Evolutionary conservation across 306 rosid genomes (phyloP), one percentile per base, ranked within the genome.

Genomic region (Carpinus viminea): DNA sequence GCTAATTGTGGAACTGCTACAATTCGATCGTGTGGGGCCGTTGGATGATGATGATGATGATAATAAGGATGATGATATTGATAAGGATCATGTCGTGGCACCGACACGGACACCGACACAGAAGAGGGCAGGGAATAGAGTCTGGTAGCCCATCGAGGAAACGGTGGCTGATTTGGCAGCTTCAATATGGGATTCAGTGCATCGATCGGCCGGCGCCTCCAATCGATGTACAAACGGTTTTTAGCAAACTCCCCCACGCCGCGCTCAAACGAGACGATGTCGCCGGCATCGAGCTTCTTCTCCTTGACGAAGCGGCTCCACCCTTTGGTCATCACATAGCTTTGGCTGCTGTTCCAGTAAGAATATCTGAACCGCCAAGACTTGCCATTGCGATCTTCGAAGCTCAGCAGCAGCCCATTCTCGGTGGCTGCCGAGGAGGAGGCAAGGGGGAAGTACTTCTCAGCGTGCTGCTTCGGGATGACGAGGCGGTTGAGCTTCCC

Each of bases 231-330:
- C 83, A 91, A 78, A 11, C 83, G 76, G 76, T 91, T 91, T 46
- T 89, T 83, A 6, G 75, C 81, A 4, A 73, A 59, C n/a, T 91
- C 93, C 0, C 91, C 89, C 7, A 89, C 86, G 0, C 97, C 98
- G 0, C 98, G 92, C 77, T 89, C 86, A 72, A 93, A 93, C 0
- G 97, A 93, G 34, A 93, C 96, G 74, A 90, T 73, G 83, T 93
- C 98, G 1, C 98, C 98, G 2, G 98, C 94, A 9, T 89, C 92
- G 8, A 93, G 93, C 78, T 87, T 89, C 82, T 93, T 93, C 78
- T 93, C 98, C 73, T 91, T 93, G 2, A 93, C 98, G 72, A 93
- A 93, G 28, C 98, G 91, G 75, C 98, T 93, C 98, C 98, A 93
- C 0, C 98, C 98, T 57, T 91, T 93, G 31, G 98, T 93, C 93